Evolutionary conservation across 371 early-diverging fungal genomes (phyloP).

Genomic region (Mortierella sp.): DNA sequence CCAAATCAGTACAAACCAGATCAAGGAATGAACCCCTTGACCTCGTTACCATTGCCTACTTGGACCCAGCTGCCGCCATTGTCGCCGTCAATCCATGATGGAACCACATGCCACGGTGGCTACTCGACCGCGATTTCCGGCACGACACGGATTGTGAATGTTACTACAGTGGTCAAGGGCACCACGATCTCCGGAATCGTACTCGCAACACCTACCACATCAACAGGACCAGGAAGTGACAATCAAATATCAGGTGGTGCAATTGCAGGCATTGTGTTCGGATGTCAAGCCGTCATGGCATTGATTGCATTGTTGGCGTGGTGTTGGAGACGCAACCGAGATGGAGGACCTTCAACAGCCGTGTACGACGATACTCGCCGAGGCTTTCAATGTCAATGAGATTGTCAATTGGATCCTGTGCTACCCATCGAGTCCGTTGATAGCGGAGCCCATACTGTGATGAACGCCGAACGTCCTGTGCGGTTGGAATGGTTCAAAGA

Average conservation of each 20-base stretch:
- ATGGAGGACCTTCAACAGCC: neutral
- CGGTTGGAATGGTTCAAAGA: no score
- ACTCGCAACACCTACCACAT: neutral
- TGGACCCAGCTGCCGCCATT: no score
- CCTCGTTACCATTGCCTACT: neutral
- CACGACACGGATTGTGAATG: neutral
- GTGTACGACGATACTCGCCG: no score
- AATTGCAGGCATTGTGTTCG: slow-evolving; percentile 34
- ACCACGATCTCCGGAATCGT: slow-evolving; percentile 5
- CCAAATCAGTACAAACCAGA: slow-evolving; percentile 14
- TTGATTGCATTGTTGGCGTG: slow-evolving; percentile 15
- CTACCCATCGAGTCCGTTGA: no score
- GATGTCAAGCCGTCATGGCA: slow-evolving; percentile 12
- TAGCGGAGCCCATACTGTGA: no score
- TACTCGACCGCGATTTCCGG: neutral
- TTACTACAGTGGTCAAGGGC: slow-evolving; percentile 10
- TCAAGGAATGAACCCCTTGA: slow-evolving; percentile 14
- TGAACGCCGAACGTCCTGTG: no score
- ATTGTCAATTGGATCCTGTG: no score
- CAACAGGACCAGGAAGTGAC: slow-evolving; percentile 1
- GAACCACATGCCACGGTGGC: slow-evolving; percentile 11
- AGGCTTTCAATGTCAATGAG: no score
- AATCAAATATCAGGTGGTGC: slow-evolving; percentile 22
- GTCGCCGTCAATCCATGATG: neutral
- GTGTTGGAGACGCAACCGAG: slow-evolving; percentile 25